Base-by-base conservation (phyloP, 306 rosid species). In the Sicyos edulis region DNA sequence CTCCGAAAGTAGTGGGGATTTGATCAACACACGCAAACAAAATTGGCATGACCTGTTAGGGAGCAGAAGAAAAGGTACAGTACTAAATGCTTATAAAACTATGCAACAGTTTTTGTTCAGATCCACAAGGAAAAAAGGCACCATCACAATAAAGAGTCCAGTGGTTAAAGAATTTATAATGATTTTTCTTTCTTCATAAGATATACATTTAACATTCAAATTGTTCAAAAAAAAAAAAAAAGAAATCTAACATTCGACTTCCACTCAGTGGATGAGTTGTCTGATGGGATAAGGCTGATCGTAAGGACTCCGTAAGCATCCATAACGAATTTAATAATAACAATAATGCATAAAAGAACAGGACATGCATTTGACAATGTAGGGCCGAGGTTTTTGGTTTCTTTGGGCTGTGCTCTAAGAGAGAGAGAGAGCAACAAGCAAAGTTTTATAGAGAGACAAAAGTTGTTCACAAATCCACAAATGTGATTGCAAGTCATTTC, bases 301-400 rank as follows among this genome's bases (percentile, higher is more conserved):
- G 14, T 63, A 63, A 63, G 51, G 47, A 58, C 10, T 2, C 26
- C 4, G 6, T 7, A 61, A 64, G 52, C 54, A 65, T 44, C 44
- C 71, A 44, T 65, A 65, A 65, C 54, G 5, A 65, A 5, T 42
- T 44, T 44, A 42, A 44, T 65, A 65, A 65, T 40, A 32, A 32
- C n/a, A n/a, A n/a, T 65, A 29, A 29, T 29, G 54, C 10, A 32
- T 10, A 17, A 32, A 20, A 17, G 22, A 65, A 44, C 71, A 65
- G 54, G 32, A 65, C 54, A 44, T 20, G 14, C 1, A 19, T 20
- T 5, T 11, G 47, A 61, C n/a, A 34, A n/a, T n/a, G 29, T 29
- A 20, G 24, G 54, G 71, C 71, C 71, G 19, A 65, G 54, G 54
- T 20, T 65, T 56, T 65, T 20, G 71, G 70, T 64, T 51, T 63